Conservation (phyloP, 2,329 filamentous ascomycete genomes). For the Didymella lethalis region DNA sequence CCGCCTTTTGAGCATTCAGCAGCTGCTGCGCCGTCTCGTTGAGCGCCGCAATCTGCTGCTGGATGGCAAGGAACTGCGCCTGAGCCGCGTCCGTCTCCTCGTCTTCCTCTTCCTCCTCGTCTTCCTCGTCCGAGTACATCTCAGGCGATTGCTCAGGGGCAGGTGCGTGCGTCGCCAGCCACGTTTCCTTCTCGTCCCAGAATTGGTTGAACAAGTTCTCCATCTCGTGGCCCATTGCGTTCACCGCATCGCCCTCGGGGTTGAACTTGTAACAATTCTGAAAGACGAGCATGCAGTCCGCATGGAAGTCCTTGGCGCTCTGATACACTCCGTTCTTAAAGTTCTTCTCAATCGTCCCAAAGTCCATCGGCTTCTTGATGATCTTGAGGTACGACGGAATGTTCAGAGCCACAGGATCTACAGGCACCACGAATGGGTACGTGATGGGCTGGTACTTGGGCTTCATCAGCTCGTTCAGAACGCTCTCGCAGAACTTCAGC, state of each 20-base stretch:
- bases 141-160: constrained; percentile 71
- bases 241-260: constrained; percentile 76
- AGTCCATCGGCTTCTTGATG: constrained; percentile 97
- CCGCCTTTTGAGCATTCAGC: constrained; percentile 43
- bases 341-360: constrained; percentile 81
- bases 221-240: constrained; percentile 73
- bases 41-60: constrained; percentile 75
- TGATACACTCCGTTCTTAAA: constrained; percentile 80
- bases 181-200: constrained; percentile 81
- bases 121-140: constrained; percentile 60
- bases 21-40: constrained; percentile 66
- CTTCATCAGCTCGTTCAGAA: constrained; percentile 79
- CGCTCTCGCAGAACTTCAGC: constrained; percentile 86
- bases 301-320: constrained; percentile 83
- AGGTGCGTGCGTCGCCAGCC: constrained; percentile 78
- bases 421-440: constrained; percentile 79
- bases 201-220: constrained; percentile 77
- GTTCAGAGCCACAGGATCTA: constrained; percentile 91
- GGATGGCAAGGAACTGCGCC: constrained; percentile 59
- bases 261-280: constrained; percentile 95
- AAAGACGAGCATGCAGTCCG: constrained; percentile 82
- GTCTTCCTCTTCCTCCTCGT: constrained; percentile 73
- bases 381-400: constrained; percentile 93
- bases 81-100: constrained; percentile 57
- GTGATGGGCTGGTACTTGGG: constrained; percentile 73